A percentile compares a stretch with the other conserved stretches of the same genome.
These are phyloP conservation scores for Aspergillus sojae DNA, from an alignment of 2,329 filamentous ascomycete genomes.

Conservation along the genomic window DNA sequence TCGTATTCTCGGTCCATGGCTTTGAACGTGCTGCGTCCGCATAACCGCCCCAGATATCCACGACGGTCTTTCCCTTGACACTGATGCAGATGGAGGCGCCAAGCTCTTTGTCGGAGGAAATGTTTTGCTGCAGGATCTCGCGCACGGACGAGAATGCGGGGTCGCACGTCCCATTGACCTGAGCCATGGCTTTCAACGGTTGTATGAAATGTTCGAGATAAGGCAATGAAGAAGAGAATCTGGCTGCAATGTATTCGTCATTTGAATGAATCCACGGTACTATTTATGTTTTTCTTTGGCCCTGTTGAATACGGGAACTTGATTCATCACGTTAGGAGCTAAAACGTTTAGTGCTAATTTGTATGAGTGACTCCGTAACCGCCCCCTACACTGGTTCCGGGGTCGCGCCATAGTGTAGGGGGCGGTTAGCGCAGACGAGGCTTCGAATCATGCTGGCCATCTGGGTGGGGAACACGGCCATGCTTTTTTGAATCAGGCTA, in stretches of 20 bases:
- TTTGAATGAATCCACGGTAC: accelerated
- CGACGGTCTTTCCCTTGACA: conserved; percentile 44
- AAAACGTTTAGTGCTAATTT: neutral
- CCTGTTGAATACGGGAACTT: no score
- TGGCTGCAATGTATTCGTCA: neutral
- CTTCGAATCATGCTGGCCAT: neutral
- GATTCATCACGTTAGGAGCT: neutral
- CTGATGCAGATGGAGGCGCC: conserved; percentile 50
- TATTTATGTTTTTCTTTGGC: neutral
- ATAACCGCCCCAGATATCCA: conserved; percentile 52
- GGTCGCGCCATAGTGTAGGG: no score
- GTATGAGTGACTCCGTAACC: no score
- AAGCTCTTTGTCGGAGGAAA: conserved; percentile 46
- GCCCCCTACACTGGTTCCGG: no score
- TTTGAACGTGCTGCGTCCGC: conserved; percentile 31
- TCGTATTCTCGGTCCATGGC: conserved; percentile 46
- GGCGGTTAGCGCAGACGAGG: neutral
- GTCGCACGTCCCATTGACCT: conserved; percentile 41
- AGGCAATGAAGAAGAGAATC: neutral
- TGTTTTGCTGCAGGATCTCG: conserved; percentile 35
- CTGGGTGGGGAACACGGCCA: no score
- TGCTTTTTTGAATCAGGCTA: no score
- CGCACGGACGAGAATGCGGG: conserved; percentile 40
- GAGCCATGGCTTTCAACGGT: conserved; percentile 18
- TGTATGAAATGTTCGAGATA: neutral